A percentile compares a stretch with the other conserved stretches of the same genome.
phyloP scores from a whole-genome alignment of 139 green algal genomes.

The Zygnema circumcarinatum region DNA sequence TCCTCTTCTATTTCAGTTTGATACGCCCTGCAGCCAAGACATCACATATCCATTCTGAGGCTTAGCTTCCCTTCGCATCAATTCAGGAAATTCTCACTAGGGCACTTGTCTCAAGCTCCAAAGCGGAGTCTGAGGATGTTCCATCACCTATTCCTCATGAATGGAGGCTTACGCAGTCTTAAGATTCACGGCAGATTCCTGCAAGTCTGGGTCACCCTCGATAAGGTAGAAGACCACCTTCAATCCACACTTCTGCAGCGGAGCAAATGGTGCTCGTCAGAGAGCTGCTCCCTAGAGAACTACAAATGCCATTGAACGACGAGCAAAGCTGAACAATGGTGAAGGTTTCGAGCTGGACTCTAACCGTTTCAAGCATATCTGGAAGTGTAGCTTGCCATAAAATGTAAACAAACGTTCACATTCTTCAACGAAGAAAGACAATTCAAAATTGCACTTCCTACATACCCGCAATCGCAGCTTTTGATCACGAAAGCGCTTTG shows the following conservation, averaged over 20 bases:
- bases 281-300: constrained; percentile 13
- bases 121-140: no score
- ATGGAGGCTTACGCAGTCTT: constrained; percentile 65
- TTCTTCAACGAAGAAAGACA: constrained; percentile 49
- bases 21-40: not conserved
- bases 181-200: constrained; percentile 55
- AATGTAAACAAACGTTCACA: constrained; percentile 61
- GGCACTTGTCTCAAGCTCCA: no score
- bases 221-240: constrained; percentile 75
- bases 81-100: no score
- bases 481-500: constrained; percentile 63
- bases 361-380: constrained; percentile 10
- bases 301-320: not conserved
- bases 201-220: constrained; percentile 72
- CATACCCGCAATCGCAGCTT: constrained; percentile 59
- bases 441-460: no score
- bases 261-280: constrained; percentile 15
- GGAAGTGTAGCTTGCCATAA: not conserved
- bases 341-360: not conserved
- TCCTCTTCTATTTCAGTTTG: constrained; percentile 14
- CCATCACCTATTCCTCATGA: no score
- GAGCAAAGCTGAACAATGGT: no score
- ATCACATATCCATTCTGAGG: no score
- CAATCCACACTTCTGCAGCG: constrained; percentile 62
- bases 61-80: no score